Conservation (phyloP, 805 yeast species). For the Teunomyces cretensis region DNA sequence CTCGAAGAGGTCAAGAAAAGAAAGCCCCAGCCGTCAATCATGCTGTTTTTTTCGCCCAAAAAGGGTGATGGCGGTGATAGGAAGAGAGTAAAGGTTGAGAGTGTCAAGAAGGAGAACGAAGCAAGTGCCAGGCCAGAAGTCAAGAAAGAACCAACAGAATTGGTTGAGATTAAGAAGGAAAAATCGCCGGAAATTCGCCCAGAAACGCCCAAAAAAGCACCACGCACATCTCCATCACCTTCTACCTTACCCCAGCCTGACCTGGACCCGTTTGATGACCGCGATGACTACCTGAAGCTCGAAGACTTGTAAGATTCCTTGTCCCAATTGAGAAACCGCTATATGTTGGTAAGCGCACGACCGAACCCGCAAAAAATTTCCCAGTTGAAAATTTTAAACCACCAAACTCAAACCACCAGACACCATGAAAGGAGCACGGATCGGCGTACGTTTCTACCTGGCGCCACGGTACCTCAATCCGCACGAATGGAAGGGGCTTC, state of each 20-base stretch:
- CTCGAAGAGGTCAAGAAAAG: conserved; percentile 23
- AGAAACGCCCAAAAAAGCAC: neutral
- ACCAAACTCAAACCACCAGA: conserved; percentile 1
- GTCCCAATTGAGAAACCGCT: neutral
- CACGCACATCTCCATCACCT: too few species aligned
- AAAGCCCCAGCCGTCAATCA: conserved; percentile 21
- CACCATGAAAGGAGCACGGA: conserved; percentile 1
- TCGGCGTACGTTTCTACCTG: conserved; percentile 1
- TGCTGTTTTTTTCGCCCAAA: conserved; percentile 22
- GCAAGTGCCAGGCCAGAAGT: neutral
- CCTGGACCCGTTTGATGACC: conserved; percentile 1
- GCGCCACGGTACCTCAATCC: conserved; percentile 50
- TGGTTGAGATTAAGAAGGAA: conserved; percentile 3
- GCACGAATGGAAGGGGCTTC: conserved; percentile 66
- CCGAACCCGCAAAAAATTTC: neutral
- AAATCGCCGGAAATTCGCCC: conserved; percentile 4
- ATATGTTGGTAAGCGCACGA: neutral
- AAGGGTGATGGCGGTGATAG: neutral
- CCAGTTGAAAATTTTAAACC: neutral
- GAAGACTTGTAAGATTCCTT: neutral
- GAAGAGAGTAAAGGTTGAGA: conserved; percentile 6
- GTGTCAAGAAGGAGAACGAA: conserved; percentile 8
- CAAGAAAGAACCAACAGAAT: neutral
- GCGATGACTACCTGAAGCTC: conserved; percentile 1
- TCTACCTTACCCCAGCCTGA: neutral